A percentile compares a stretch with the other conserved stretches of the same genome.
These are phyloP conservation scores for Hypoxylon subgilvum DNA, from an alignment of 495 filamentous ascomycete species.

Conservation along the genomic window DNA sequence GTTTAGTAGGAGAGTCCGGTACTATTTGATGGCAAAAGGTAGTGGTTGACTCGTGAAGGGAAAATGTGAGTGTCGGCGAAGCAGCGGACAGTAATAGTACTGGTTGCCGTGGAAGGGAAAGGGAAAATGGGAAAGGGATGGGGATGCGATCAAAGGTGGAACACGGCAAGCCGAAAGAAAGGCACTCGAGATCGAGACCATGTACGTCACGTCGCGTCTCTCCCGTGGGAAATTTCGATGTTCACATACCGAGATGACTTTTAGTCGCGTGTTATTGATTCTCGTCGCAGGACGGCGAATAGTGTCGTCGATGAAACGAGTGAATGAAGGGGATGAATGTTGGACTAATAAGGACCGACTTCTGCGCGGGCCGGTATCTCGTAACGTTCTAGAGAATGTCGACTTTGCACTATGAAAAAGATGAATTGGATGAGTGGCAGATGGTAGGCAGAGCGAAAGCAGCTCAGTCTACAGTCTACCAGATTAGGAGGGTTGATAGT, in stretches of 20 bases:
- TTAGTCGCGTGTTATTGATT: conserved; percentile 26
- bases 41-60: conserved; percentile 9
- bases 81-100: neutral
- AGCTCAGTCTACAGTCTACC: conserved; percentile 30
- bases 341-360: conserved; percentile 8
- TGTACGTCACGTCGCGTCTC: neutral
- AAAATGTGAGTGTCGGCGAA: neutral
- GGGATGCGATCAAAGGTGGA: too few relatives aligned
- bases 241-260: conserved; percentile 28
- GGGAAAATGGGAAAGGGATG: neutral
- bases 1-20: conserved; percentile 19
- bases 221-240: conserved; percentile 12
- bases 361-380: conserved; percentile 27
- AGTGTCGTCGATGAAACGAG: conserved; percentile 25
- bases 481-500: conserved; percentile 33
- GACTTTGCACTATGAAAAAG: conserved; percentile 20
- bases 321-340: conserved; percentile 22
- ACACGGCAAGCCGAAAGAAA: too few relatives aligned
- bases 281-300: conserved; percentile 19
- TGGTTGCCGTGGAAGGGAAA: neutral
- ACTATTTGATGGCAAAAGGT: conserved; percentile 5
- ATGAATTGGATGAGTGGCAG: conserved; percentile 28
- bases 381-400: conserved; percentile 30
- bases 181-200: neutral
- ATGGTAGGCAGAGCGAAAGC: conserved; percentile 19